Evolutionary conservation across 306 rosid genomes (phyloP), one percentile per base, ranked within the genome.

Genomic region (Crotalaria pallida): DNA sequence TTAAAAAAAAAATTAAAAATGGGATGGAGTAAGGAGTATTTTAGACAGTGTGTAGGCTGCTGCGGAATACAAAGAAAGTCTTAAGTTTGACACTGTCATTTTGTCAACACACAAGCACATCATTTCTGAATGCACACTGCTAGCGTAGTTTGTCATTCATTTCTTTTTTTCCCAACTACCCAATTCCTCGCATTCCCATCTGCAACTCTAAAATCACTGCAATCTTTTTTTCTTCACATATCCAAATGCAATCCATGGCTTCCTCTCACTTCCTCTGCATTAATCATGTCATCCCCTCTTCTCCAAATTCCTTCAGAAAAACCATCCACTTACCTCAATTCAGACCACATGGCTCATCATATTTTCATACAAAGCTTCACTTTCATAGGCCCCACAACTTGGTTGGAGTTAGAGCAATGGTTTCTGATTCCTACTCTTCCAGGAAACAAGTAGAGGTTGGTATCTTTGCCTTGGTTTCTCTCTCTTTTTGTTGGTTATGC

Each of bases 391-490:
- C 78, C 69, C 75, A 64, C n/a, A n/a, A n/a, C n/a, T n/a, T n/a
- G n/a, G 4, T 67, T 50, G 22, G n/a, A n/a, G 36, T 81, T 40
- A 87, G 53, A 80, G 65, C 79, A 63, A 58, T 69, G 80, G 84
- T 43, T 75, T 90, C 87, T 60, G 86, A 84, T 82, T 84, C 92
- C 57, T 72, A 63, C 77, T 26, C 83, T 74, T 67, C 84, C 63
- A 71, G 69, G 15, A 86, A 47, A 76, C 87, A 87, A 86, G 29
- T 94, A 16, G 92, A 90, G 96, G 98, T 92, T 60, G 23, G 23
- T 36, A 23, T 52, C 59, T 69, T 22, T 75, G 8, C n/a, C n/a
- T n/a, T n/a, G n/a, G n/a, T n/a, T n/a, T n/a, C 26, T 45, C 62
- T 64, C 22, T 22, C 43, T 55, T 41, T 17, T 50, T 50, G 7